Percentiles rank a stretch among this genome's conserved stretches.
These are phyloP conservation scores for Curvularia sp. DNA, from an alignment of 2,329 filamentous ascomycete species.

Conservation along the genomic window DNA sequence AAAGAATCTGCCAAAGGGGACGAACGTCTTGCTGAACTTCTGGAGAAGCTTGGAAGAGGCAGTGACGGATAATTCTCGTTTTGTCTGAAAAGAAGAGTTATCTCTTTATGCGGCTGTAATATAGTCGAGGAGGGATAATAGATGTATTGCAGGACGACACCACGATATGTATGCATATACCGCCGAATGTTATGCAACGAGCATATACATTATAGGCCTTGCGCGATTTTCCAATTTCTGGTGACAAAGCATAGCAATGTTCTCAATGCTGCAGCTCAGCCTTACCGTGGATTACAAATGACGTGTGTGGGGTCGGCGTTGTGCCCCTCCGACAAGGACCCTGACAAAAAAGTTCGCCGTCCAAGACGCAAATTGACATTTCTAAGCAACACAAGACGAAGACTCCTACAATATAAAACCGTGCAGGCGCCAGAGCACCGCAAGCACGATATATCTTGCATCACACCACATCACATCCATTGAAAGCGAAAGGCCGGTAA, in stretches of 20 bases:
- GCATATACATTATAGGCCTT: background rate
- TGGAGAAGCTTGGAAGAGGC: background rate
- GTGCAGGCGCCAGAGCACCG: background rate
- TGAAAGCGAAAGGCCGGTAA: background rate
- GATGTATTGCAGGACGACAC: background rate
- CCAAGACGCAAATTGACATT: conserved; percentile 36
- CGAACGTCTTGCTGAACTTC: background rate
- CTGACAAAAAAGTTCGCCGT: conserved; percentile 44
- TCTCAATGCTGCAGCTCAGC: background rate
- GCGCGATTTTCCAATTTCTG: background rate
- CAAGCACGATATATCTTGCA: background rate
- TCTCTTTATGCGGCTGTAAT: background rate
- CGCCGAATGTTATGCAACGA: background rate
- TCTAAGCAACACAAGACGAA: conserved; percentile 40
- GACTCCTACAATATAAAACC: conserved; percentile 20
- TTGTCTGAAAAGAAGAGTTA: background rate
- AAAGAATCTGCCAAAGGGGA: background rate
- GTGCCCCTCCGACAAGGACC: conserved; percentile 26
- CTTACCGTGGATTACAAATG: conserved; percentile 32
- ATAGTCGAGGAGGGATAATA: background rate
- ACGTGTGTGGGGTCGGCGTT: conserved; percentile 38
- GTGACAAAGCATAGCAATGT: background rate
- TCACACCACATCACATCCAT: background rate
- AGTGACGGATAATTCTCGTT: background rate
- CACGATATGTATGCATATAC: background rate